phyloP scores from a whole-genome alignment of 2,329 filamentous ascomycete genomes.

The Fusarium chuoi region DNA sequence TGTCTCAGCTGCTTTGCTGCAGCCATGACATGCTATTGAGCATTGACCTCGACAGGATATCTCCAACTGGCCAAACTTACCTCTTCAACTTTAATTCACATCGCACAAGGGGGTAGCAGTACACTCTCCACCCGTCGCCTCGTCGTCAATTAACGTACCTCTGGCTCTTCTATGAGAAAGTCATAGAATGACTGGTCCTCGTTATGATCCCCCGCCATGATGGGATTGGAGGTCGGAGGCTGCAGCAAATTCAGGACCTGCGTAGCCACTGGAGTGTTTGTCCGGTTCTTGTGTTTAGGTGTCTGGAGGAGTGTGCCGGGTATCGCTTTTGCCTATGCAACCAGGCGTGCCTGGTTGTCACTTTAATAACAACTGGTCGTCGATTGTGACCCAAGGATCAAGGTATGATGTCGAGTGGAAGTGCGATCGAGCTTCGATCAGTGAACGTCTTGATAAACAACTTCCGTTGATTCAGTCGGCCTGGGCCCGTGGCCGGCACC shows the following conservation, averaged over 20 bases:
- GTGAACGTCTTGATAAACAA: conserved; percentile 35
- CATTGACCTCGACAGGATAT: conserved; percentile 18
- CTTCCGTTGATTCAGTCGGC: conserved; percentile 22
- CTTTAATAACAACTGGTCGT: conserved; percentile 17
- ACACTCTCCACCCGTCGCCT: neutral
- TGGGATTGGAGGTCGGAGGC: conserved; percentile 25
- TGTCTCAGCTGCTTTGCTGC: conserved; percentile 32
- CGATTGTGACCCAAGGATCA: conserved; percentile 1
- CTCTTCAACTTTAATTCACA: conserved; percentile 18
- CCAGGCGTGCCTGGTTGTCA: conserved; percentile 16
- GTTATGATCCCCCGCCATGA: conserved; percentile 39
- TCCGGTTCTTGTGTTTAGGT: conserved; percentile 21
- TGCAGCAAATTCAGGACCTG: conserved; percentile 15
- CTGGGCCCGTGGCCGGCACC: conserved; percentile 38
- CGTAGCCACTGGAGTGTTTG: conserved; percentile 14
- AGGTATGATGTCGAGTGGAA: conserved; percentile 3
- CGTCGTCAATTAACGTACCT: conserved; percentile 36
- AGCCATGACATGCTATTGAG: conserved; percentile 12
- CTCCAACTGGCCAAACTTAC: conserved; percentile 12
- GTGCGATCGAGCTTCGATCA: conserved; percentile 18
- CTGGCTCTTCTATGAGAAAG: conserved; percentile 44
- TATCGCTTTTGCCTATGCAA: conserved; percentile 20
- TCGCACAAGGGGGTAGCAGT: conserved; percentile 20
- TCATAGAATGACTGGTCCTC: conserved; percentile 45
- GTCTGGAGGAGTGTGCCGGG: conserved; percentile 9